phyloP scores from a whole-genome alignment of 352 stramenopile species.

The Globisporangium middletonii region DNA sequence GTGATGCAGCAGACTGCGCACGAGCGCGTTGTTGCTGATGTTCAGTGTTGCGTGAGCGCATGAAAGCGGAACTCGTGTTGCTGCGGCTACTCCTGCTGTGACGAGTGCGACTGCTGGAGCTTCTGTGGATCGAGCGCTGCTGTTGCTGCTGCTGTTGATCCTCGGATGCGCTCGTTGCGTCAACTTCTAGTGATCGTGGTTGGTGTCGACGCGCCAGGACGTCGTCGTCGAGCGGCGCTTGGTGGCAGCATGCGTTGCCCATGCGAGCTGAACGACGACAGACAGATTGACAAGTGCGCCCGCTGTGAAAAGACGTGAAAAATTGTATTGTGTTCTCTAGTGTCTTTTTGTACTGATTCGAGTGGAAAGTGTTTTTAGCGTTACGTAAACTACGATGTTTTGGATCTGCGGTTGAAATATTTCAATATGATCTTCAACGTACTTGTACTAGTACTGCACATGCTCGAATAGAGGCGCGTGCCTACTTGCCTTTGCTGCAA shows the following conservation, averaged over 20 bases:
- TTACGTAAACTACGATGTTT: too few relatives aligned
- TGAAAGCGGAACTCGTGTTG: neutral
- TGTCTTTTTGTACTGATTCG: too few relatives aligned
- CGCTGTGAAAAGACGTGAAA: too few relatives aligned
- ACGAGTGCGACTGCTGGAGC: neutral
- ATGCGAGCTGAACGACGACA: slow-evolving; percentile 18
- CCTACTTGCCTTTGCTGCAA: slow-evolving; percentile 1
- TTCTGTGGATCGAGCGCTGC: neutral
- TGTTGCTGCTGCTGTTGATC: neutral
- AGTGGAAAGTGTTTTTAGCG: too few relatives aligned
- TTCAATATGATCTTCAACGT: too few relatives aligned
- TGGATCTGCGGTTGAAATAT: too few relatives aligned
- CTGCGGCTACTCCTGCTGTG: slow-evolving; percentile 1
- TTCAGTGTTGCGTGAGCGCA: neutral
- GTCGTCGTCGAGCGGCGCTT: slow-evolving; percentile 54
- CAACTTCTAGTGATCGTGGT: neutral
- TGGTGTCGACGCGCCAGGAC: slow-evolving; percentile 14
- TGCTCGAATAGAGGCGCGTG: slow-evolving; percentile 2
- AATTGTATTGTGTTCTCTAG: too few relatives aligned
- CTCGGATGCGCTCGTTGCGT: neutral
- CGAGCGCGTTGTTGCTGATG: neutral
- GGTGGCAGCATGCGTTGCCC: slow-evolving; percentile 68
- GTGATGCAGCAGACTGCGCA: neutral
- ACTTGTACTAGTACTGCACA: neutral
- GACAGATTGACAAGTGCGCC: too few relatives aligned